Evolutionary conservation across 495 filamentous ascomycete genomes (phyloP).

Genomic region (Xylaria cubensis): DNA sequence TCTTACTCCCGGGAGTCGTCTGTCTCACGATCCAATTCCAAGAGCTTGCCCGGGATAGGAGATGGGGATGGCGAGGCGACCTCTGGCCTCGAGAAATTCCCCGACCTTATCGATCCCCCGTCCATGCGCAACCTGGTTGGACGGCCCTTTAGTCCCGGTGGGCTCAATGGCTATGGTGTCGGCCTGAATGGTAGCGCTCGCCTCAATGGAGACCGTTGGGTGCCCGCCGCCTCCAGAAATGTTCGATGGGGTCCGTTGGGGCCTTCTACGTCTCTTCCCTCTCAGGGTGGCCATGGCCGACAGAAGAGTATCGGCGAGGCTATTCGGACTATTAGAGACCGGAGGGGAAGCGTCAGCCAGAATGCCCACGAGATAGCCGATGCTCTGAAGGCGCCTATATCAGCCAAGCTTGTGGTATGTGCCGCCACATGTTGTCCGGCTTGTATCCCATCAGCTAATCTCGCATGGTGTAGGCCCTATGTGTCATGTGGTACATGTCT

Average conservation of each 20-base stretch:
- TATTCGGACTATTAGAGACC: slow-evolving; percentile 76
- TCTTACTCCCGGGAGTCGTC: slow-evolving; percentile 40
- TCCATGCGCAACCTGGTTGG: slow-evolving; percentile 39
- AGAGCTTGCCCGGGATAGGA: slow-evolving; percentile 31
- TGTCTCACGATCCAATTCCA: slow-evolving; percentile 41
- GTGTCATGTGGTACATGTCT: slow-evolving; percentile 89
- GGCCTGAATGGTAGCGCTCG: slow-evolving; percentile 42
- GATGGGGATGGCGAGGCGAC: slow-evolving; percentile 44
- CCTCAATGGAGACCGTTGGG: slow-evolving; percentile 54
- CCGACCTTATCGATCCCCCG: slow-evolving; percentile 55
- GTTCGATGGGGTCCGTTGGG: slow-evolving; percentile 54
- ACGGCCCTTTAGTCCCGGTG: slow-evolving; percentile 44
- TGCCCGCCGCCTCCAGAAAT: slow-evolving; percentile 51
- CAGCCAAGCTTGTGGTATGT: slow-evolving; percentile 84
- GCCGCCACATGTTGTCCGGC: slow-evolving; percentile 26
- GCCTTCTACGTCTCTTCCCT: slow-evolving; percentile 41
- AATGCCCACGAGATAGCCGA: slow-evolving; percentile 94
- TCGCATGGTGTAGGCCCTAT: slow-evolving; percentile 66
- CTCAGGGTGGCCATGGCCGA: slow-evolving; percentile 61
- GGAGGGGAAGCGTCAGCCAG: slow-evolving; percentile 82
- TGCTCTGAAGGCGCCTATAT: slow-evolving; percentile 88
- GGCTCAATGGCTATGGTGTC: slow-evolving; percentile 44
- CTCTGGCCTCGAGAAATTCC: slow-evolving; percentile 59
- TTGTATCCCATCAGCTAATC: slow-evolving; percentile 26
- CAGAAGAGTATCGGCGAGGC: slow-evolving; percentile 89